Evolutionary conservation across 108 stramenopile species (phyloP), one percentile per base, ranked within the genome.

Genomic region (Cyclotella kingstonii): DNA sequence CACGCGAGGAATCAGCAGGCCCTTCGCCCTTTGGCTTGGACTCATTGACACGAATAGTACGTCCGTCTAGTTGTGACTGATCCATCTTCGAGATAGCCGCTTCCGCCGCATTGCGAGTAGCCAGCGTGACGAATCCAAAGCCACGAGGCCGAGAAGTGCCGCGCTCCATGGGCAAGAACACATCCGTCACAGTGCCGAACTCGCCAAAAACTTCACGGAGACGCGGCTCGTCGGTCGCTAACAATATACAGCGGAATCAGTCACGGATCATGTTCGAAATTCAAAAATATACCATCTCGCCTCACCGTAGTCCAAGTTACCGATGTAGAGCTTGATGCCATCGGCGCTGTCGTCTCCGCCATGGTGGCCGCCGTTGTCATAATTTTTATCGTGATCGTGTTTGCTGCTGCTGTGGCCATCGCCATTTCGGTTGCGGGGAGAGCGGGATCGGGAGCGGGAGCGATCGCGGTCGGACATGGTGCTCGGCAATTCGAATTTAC

Each of bases 321-420:
- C 93, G 26, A 91, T 78, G 75, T 95, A 95, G 70, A 95, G 87
- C 78, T 95, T 95, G 28, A 91, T 80, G 25, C 80, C 68, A 22
- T 56, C 69, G 12, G 48, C 69, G 35, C 36, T 36, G 2, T 64
- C 73, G 18, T 52, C 63, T 36, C 36, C 45, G 10, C 48, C 45
- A 21, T 54, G 54, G 30, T 28, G 57, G 38, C 53, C 61, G 40
- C 61, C 66, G 62, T 40, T 53, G 54, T 43, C 43, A 40, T 39
- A 41, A 45, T 47, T 62, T 30, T 44, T 63, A 42, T 53, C 66
- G 0, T 56, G 53, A 3, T 27, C 19, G 23, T 57, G 26, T 21
- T 33, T 45, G 52, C 30, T 19, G 26, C 29, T 44, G 10, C 65
- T 56, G 40, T 68, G 23, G 22, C 59, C 63, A 55, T 56, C 41